Evolutionary conservation across 352 stramenopile species (phyloP).

Genomic region (Phytophthora idaei): DNA sequence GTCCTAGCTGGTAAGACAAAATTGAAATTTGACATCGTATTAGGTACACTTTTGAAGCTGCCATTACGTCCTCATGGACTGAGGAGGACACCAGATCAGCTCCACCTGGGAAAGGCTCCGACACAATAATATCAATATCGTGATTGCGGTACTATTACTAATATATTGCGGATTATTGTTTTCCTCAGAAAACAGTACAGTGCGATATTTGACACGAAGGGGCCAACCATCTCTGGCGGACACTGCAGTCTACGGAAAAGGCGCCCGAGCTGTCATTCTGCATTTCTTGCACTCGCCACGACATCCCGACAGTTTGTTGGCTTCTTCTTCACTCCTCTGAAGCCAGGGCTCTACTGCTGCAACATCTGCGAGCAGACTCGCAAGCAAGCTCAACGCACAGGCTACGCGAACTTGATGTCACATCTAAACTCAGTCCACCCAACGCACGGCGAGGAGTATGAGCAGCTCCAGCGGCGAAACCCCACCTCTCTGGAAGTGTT

Average conservation of each 20-base stretch:
- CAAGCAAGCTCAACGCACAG: slow-evolving; percentile 22
- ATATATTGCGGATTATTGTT: background rate
- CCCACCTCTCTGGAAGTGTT: background rate
- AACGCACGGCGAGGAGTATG: background rate
- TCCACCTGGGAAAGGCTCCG: too few relatives aligned
- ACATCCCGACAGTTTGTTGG: background rate
- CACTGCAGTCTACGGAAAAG: too few relatives aligned
- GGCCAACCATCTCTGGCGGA: background rate
- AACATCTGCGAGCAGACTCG: slow-evolving; percentile 25
- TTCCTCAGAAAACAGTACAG: background rate
- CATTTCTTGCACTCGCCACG: background rate
- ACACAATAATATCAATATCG: background rate
- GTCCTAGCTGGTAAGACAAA: too few relatives aligned
- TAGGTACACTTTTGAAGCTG: too few relatives aligned
- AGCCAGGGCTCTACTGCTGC: slow-evolving; percentile 19
- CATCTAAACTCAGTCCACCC: background rate
- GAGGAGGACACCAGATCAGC: too few relatives aligned
- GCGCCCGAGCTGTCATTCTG: background rate
- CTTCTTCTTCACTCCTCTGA: slow-evolving; percentile 22
- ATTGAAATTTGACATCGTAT: too few relatives aligned
- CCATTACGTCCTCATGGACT: too few relatives aligned
- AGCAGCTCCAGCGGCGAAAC: background rate
- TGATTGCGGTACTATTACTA: background rate
- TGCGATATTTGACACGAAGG: background rate
- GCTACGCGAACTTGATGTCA: background rate